Evolutionary conservation across 805 yeast genomes (phyloP), one percentile per base, ranked within the genome.

Genomic region (Candida silvicultrix): DNA sequence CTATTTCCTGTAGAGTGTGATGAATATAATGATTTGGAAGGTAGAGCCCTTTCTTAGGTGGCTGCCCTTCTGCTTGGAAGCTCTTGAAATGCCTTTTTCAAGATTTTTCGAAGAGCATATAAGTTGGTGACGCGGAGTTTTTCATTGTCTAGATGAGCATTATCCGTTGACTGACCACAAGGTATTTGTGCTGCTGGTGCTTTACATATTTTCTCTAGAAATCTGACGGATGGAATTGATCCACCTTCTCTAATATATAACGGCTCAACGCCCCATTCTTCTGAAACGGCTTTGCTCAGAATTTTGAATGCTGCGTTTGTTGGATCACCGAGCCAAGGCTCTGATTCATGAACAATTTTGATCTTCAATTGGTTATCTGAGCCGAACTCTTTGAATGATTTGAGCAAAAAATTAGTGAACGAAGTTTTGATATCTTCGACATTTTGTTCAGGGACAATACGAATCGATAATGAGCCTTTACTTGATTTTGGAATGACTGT

Each of bases 151-250:
- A 92, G 74, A 69, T 92, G 99, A 1, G 97, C 98, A 58, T 89
- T 88, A 63, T 94, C 98, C 38, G 94, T 80, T 2, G 92, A 78
- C 67, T 92, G 99, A 0, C 98, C 99, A 59, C 97, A 89, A 2
- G 99, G 98, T 31, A 94, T 78, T 64, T 94, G 98, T 0, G 92
- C 95, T 2, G 97, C 98, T 22, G 88, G 87, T 3, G 98, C 96
- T 44, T 74, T 65, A 53, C 92, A 86, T 12, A 76, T 70, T 62
- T 86, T 86, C 57, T 92, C 99, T 52, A 92, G 67, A 49, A 84
- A 85, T 51, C 97, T 68, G 8, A 94, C 81, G 11, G 92, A 83
- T 2, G 99, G 97, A 62, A 92, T 89, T 0, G 97, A 88, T 0
- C 99, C 99, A 49, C 99, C 99, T 68, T 94, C 99, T 53, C 98